Conservation (phyloP, 768 basidiomycete species). For the Calocera cornea region DNA sequence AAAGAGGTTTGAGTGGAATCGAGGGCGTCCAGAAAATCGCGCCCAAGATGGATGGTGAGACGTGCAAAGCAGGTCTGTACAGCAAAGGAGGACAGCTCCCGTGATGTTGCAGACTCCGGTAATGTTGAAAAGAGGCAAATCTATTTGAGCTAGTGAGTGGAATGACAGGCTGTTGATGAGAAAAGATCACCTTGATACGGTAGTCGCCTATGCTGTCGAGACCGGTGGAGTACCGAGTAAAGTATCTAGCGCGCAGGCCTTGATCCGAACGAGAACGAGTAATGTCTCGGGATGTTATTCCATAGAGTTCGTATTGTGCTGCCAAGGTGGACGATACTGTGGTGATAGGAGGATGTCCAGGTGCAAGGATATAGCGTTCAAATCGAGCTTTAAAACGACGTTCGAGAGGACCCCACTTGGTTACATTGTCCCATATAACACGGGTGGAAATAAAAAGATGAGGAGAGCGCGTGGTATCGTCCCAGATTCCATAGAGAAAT, state of each 20-base stretch:
- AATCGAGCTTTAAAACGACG: not conserved
- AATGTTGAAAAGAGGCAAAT: too few species aligned
- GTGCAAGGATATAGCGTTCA: not conserved
- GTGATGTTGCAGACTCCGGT: too few species aligned
- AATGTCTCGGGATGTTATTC: not conserved
- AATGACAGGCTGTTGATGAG: not conserved
- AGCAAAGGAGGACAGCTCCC: too few species aligned
- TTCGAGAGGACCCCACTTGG: not conserved
- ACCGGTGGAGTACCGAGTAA: not conserved
- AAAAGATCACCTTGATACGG: not conserved
- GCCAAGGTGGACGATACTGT: too few species aligned
- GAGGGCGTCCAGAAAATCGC: not conserved
- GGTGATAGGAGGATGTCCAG: not conserved
- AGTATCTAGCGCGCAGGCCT: not conserved
- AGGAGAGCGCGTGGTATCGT: not conserved
- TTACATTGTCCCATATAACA: not conserved
- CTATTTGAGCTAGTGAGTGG: not conserved
- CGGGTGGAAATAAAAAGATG: not conserved
- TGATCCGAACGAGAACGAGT: not conserved
- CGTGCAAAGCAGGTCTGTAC: not conserved
- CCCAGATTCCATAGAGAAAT: not conserved
- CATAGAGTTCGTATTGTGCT: not conserved
- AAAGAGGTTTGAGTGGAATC: not conserved
- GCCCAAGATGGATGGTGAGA: not conserved
- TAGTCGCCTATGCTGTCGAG: not conserved